Conservation (phyloP, 2,329 filamentous ascomycete species). For the Exserohilum turcica region DNA sequence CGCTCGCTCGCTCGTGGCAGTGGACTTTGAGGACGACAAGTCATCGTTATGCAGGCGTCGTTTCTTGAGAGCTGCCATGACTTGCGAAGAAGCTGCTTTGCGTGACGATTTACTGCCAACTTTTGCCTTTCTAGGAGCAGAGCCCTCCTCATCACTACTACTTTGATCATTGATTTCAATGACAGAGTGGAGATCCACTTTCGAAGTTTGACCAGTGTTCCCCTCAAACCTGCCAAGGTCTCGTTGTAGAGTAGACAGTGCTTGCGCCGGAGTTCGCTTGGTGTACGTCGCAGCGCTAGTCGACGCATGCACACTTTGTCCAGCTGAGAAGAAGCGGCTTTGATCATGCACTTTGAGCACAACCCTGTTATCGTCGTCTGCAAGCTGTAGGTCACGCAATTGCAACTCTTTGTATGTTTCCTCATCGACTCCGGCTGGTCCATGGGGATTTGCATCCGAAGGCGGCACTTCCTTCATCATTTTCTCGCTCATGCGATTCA, state of each 20-base stretch:
- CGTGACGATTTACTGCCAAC: conserved; percentile 74
- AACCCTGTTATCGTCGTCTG: conserved; percentile 75
- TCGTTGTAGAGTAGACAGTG: conserved; percentile 67
- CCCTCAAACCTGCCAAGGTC: conserved; percentile 61
- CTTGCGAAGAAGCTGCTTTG: conserved; percentile 66
- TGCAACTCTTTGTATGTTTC: conserved; percentile 74
- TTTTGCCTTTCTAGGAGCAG: conserved; percentile 61
- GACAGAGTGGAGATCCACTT: conserved; percentile 62
- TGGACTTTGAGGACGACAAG: conserved; percentile 29
- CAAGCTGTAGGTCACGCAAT: conserved; percentile 78
- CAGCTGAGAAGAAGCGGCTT: conserved; percentile 74
- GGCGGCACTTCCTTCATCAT: conserved; percentile 87
- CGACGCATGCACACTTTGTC: conserved; percentile 51
- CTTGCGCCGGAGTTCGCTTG: conserved; percentile 70
- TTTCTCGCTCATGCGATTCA: conserved; percentile 92
- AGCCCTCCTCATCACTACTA: conserved; percentile 62
- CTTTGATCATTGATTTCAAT: conserved; percentile 72
- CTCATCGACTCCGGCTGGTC: conserved; percentile 71
- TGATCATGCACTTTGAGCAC: conserved; percentile 88
- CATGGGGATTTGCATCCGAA: conserved; percentile 71
- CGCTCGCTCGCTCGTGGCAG: conserved; percentile 36
- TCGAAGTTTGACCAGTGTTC: conserved; percentile 41
- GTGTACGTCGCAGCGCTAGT: conserved; percentile 64
- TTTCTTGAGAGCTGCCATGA: conserved; percentile 68
- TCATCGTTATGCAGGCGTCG: conserved; percentile 63